Conservation (phyloP, 1,284 basidiomycete species). For the Anthracocystis panici-leucophaei region DNA sequence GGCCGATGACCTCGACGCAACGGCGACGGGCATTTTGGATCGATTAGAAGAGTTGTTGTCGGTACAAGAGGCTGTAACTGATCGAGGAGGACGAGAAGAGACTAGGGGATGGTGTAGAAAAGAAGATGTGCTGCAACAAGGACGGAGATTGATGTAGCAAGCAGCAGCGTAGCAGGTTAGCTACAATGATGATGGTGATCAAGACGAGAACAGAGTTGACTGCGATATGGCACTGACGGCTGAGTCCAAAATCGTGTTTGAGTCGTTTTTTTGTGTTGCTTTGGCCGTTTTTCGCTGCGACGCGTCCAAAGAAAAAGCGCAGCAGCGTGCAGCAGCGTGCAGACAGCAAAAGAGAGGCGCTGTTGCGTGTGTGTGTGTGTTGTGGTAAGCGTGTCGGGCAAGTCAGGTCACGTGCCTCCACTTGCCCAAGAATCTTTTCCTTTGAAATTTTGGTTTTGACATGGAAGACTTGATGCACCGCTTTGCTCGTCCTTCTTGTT, state of each 20-base stretch:
- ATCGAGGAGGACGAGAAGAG: background rate
- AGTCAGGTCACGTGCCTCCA: conserved; percentile 45
- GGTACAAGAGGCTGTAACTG: background rate
- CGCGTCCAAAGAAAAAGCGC: conserved; percentile 1
- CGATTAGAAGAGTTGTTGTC: background rate
- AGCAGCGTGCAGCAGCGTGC: background rate
- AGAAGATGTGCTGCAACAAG: background rate
- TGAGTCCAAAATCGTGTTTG: background rate
- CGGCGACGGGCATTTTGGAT: conserved; percentile 45
- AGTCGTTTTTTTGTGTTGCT: background rate
- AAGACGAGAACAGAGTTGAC: background rate
- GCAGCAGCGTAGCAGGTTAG: background rate
- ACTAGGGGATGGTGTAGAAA: background rate
- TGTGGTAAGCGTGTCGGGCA: conserved; percentile 30
- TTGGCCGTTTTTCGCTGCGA: background rate
- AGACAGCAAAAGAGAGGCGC: background rate
- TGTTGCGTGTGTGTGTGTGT: conserved; percentile 15
- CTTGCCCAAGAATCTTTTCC: conserved; percentile 12
- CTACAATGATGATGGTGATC: background rate
- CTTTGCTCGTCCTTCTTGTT: background rate
- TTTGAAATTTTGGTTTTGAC: conserved; percentile 15
- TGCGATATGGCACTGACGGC: no score
- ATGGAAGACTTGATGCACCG: conserved; percentile 9
- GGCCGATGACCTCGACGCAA: conserved; percentile 40
- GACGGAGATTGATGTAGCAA: background rate